Percentiles rank a stretch among this genome's conserved stretches.
These are phyloP conservation scores for Zopfochytrium polystomum DNA, from an alignment of 371 early-diverging fungal genomes.

Conservation along the genomic window DNA sequence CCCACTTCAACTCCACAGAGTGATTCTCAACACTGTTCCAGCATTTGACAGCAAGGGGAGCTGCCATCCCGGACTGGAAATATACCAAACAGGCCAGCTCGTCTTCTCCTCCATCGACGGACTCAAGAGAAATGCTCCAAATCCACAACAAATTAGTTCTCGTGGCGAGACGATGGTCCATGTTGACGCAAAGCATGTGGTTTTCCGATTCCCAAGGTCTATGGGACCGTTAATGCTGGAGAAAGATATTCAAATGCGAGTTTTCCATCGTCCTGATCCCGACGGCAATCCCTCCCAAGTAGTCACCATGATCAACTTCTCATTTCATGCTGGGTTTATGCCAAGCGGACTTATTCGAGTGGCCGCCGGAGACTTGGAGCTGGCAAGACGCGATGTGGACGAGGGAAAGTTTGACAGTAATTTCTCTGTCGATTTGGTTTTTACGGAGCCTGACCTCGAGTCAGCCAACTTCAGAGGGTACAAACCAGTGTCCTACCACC, in stretches of 20 bases:
- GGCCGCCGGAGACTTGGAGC: conserved; percentile 40
- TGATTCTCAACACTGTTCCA: conserved; percentile 44
- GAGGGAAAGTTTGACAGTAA: conserved; percentile 37
- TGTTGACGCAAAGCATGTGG: no score
- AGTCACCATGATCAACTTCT: conserved; percentile 47
- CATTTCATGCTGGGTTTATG: conserved; percentile 58
- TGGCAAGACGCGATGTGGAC: conserved; percentile 35
- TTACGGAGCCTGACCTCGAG: conserved; percentile 20
- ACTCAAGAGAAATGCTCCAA: no score
- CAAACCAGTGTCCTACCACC: conserved; percentile 24
- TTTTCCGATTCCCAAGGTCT: no score
- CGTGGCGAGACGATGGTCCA: no score
- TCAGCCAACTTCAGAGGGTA: conserved; percentile 5
- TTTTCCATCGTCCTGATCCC: conserved; percentile 40
- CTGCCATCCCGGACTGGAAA: conserved; percentile 40
- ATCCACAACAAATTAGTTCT: no score
- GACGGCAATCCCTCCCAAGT: conserved; percentile 31
- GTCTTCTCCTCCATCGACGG: conserved; percentile 19
- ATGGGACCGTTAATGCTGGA: conserved; percentile 42
- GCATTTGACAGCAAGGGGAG: conserved; percentile 34
- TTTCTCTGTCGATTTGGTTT: conserved; percentile 40
- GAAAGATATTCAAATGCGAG: conserved; percentile 44
- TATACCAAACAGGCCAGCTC: conserved; percentile 45
- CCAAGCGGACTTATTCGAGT: conserved; percentile 51
- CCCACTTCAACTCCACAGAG: conserved; percentile 37